phyloP scores from a whole-genome alignment of 2,329 filamentous ascomycete species.

The Aspergillus neotritici region DNA sequence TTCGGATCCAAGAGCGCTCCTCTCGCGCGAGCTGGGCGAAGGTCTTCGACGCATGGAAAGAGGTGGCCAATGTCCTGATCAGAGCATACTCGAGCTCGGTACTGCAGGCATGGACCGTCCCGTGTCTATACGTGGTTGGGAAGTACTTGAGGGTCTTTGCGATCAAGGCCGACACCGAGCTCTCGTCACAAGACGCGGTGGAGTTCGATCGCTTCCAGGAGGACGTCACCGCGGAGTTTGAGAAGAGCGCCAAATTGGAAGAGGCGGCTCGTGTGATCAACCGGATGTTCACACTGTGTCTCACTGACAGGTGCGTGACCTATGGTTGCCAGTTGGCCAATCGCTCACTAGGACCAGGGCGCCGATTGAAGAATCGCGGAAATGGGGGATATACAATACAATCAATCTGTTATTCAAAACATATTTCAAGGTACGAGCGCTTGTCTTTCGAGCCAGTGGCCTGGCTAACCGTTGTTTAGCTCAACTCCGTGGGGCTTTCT shows the following conservation, averaged over 20 bases:
- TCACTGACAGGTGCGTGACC: conserved; percentile 68
- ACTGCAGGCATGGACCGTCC: conserved; percentile 87
- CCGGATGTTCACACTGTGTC: conserved; percentile 82
- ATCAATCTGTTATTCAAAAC: conserved; percentile 97
- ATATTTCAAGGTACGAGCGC: conserved; percentile 67
- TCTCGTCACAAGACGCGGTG: conserved; percentile 44
- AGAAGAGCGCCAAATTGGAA: conserved; percentile 79
- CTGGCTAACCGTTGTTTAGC: conserved; percentile 31
- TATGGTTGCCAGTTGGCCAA: not conserved
- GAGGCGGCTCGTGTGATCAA: conserved; percentile 89
- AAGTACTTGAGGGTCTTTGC: conserved; percentile 84
- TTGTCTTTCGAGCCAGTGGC: not conserved
- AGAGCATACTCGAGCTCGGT: conserved; percentile 71
- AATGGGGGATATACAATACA: conserved; percentile 96
- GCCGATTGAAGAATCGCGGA: conserved; percentile 79
- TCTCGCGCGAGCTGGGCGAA: conserved; percentile 63
- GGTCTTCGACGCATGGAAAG: conserved; percentile 85
- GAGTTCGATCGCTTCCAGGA: conserved; percentile 60
- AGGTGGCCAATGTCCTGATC: conserved; percentile 68
- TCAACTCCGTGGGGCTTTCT: conserved; percentile 82
- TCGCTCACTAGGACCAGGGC: conserved; percentile 50
- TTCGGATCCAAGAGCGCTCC: conserved; percentile 56
- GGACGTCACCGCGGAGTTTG: conserved; percentile 69
- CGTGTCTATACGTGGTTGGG: conserved; percentile 79
- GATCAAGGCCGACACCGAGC: conserved; percentile 77